Conservation (phyloP, 1,284 basidiomycete species). For the Leccinum insolens region DNA sequence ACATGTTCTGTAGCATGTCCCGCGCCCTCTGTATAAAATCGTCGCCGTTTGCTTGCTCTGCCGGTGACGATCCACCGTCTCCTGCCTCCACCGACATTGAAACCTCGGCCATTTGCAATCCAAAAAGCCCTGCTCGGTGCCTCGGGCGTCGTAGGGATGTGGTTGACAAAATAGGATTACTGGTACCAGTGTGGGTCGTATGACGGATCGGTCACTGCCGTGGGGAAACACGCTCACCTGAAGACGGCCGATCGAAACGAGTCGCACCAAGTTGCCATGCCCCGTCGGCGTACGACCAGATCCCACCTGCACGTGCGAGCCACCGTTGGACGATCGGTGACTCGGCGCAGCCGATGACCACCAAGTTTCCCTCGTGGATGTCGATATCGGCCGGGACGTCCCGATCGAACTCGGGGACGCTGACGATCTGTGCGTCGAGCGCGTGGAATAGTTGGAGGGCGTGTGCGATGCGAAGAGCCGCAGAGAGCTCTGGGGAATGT, state of each 20-base stretch:
- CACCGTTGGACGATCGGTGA: slow-evolving; percentile 34
- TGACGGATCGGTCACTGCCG: no score
- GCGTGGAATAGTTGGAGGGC: slow-evolving; percentile 70
- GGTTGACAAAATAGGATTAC: no score
- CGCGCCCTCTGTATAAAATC: no score
- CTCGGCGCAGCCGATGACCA: slow-evolving; percentile 52
- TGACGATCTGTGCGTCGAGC: slow-evolving; percentile 65
- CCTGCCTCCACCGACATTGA: no score
- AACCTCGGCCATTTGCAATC: no score
- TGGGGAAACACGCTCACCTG: slow-evolving; percentile 21
- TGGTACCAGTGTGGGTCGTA: no score
- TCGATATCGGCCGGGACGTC: slow-evolving; percentile 8
- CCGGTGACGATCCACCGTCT: no score
- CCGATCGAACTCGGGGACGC: slow-evolving; percentile 38
- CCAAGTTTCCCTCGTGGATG: slow-evolving; percentile 50
- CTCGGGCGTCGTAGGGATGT: no score
- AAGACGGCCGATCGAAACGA: slow-evolving; percentile 31
- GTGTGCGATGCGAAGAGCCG: slow-evolving; percentile 58
- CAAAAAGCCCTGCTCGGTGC: no score
- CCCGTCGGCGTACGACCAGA: slow-evolving; percentile 20
- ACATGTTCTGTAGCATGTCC: no score
- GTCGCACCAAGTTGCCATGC: slow-evolving; percentile 22
- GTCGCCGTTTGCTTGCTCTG: no score
- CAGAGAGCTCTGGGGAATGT: no score
- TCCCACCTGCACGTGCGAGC: slow-evolving; percentile 28